Percentiles rank a stretch among this genome's conserved stretches.
Conservation (phyloP, 345 rosid species). For the Garcia nutans region DNA sequence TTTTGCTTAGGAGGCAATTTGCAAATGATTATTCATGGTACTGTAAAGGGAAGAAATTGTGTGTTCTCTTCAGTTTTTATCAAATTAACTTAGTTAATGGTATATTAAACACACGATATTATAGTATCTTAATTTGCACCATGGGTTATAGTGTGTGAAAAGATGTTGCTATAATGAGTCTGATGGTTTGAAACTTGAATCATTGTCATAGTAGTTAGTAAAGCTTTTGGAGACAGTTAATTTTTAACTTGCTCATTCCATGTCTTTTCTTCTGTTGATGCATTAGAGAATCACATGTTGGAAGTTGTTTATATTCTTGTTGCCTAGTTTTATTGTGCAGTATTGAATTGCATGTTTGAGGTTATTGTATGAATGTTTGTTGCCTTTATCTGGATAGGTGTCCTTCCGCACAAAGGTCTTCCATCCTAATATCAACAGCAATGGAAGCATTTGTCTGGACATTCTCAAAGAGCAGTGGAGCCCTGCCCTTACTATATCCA, state of each 20-base stretch:
- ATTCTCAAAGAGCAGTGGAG: conserved; percentile 25
- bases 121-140: background rate
- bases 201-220: background rate
- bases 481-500: conserved; percentile 26
- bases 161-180: background rate
- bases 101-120: background rate
- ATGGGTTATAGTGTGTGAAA: background rate
- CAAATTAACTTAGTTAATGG: background rate
- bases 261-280: background rate
- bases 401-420: conserved; percentile 28
- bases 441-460: conserved; percentile 29
- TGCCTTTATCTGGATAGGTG: conserved; percentile 12
- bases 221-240: background rate
- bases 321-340: background rate
- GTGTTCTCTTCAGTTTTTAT: background rate
- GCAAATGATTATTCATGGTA: background rate
- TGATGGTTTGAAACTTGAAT: background rate
- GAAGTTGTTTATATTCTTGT: background rate
- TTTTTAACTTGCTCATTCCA: background rate
- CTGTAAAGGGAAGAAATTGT: background rate
- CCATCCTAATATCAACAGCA: conserved; percentile 28
- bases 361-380: background rate
- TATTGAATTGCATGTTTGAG: background rate
- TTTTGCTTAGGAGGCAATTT: background rate
- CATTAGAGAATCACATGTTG: background rate